Evolutionary conservation across 1,284 basidiomycete species (phyloP).

Genomic region (Papiliotrema flavescens): DNA sequence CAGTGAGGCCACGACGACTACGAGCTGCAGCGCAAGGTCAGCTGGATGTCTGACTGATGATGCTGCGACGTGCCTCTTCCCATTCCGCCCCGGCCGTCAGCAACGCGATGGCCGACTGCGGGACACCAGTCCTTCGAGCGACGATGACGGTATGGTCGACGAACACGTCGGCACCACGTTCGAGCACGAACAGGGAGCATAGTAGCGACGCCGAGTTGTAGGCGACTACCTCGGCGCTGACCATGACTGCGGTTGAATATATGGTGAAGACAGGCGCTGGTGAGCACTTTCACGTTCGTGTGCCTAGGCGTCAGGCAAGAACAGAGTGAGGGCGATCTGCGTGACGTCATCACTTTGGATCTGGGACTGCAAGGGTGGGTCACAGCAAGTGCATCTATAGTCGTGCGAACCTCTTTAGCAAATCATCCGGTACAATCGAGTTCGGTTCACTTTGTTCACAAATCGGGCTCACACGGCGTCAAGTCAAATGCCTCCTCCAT

Average conservation of each 20-base stretch:
- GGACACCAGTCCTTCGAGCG: slow-evolving; percentile 3
- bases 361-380: too few relatives aligned
- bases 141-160: slow-evolving; percentile 6
- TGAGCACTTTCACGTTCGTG: too few relatives aligned
- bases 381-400: too few relatives aligned
- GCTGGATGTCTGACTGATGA: neutral
- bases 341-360: too few relatives aligned
- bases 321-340: too few relatives aligned
- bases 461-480: too few relatives aligned
- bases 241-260: neutral
- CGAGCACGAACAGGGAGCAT: slow-evolving; percentile 3
- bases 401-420: too few relatives aligned
- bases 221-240: neutral
- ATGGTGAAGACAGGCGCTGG: too few relatives aligned
- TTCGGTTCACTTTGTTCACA: too few relatives aligned
- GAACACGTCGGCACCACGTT: slow-evolving; percentile 7
- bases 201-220: slow-evolving; percentile 4
- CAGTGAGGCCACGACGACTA: neutral
- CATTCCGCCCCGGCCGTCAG: slow-evolving; percentile 9
- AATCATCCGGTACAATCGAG: too few relatives aligned
- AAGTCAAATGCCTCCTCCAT: too few relatives aligned
- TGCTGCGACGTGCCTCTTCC: slow-evolving; percentile 5
- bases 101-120: slow-evolving; percentile 1
- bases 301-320: too few relatives aligned
- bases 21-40: neutral